These are phyloP conservation scores for Ochetophila trinervis DNA, from an alignment of 306 rosid species.

Conservation along the genomic window DNA sequence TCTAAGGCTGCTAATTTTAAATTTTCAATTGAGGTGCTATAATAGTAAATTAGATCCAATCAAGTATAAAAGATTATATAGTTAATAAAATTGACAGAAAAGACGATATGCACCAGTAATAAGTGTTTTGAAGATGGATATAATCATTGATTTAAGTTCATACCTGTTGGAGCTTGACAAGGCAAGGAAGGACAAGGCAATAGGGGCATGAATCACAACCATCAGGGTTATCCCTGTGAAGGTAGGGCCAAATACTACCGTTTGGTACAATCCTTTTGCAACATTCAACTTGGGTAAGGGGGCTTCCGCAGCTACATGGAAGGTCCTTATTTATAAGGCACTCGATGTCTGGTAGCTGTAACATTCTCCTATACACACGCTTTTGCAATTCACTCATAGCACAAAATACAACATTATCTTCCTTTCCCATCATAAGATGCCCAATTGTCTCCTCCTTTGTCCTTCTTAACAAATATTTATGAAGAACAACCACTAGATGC, in stretches of 20 bases:
- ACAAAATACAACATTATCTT: slow-evolving; percentile 85
- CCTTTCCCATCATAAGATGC: slow-evolving; percentile 99
- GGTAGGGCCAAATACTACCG: slow-evolving; percentile 86
- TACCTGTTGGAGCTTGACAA: slow-evolving; percentile 96
- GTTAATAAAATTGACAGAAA: too few relatives aligned
- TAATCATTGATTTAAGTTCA: slow-evolving; percentile 14
- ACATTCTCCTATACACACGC: slow-evolving; percentile 77
- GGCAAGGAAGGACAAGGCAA: slow-evolving; percentile 95
- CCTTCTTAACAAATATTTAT: slow-evolving; percentile 82
- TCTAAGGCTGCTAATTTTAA: too few relatives aligned
- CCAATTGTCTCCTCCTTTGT: slow-evolving; percentile 97
- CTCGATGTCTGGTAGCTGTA: slow-evolving; percentile 85
- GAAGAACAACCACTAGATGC: slow-evolving; percentile 65
- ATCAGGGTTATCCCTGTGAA: slow-evolving; percentile 77
- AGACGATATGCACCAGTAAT: too few relatives aligned
- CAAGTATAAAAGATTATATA: too few relatives aligned
- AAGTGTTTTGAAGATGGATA: too few relatives aligned
- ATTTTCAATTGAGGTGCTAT: too few relatives aligned
- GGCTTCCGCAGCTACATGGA: slow-evolving; percentile 90
- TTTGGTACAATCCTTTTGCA: slow-evolving; percentile 80
- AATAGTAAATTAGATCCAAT: too few relatives aligned
- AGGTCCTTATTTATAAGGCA: slow-evolving; percentile 83
- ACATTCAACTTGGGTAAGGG: slow-evolving; percentile 86
- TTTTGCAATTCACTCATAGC: slow-evolving; percentile 92
- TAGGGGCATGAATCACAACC: slow-evolving; percentile 97